Percentiles rank a stretch among this genome's conserved stretches.
Conservation (phyloP, 129 eudicot species). For the Saposhnikovia divaricata region DNA sequence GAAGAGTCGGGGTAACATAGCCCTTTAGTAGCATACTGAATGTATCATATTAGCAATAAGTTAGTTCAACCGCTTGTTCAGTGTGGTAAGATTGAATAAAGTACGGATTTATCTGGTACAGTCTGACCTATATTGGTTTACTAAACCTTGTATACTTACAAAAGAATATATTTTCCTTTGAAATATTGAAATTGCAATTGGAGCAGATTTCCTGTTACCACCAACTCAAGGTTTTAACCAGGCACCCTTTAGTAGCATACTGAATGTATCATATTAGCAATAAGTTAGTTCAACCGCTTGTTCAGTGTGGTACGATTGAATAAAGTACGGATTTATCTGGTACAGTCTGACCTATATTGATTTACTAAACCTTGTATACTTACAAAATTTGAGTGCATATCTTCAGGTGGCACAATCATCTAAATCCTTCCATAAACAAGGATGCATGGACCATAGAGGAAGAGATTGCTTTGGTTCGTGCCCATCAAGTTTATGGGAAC, state of each 20-base stretch:
- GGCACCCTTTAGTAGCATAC: not conserved
- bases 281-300: not conserved
- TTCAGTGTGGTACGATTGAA: not conserved
- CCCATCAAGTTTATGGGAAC: constrained; percentile 68
- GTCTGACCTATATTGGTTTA: not conserved
- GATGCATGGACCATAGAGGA: constrained; percentile 93
- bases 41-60: not conserved
- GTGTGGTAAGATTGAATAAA: not conserved
- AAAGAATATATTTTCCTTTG: not conserved
- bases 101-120: not conserved
- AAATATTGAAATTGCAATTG: not conserved
- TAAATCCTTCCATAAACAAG: constrained; percentile 74
- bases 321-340: not conserved
- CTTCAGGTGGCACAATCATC: constrained; percentile 92
- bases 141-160: not conserved
- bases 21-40: not conserved
- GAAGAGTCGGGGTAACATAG: no score
- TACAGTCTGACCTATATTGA: not conserved
- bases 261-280: not conserved
- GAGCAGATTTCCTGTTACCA: not conserved
- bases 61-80: not conserved
- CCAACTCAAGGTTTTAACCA: not conserved
- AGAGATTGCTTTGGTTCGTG: constrained; percentile 53
- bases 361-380: not conserved
- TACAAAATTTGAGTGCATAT: not conserved